Evolutionary conservation across 352 stramenopile species (phyloP).

Genomic region (Hyaloperonospora arabidopsidis): DNA sequence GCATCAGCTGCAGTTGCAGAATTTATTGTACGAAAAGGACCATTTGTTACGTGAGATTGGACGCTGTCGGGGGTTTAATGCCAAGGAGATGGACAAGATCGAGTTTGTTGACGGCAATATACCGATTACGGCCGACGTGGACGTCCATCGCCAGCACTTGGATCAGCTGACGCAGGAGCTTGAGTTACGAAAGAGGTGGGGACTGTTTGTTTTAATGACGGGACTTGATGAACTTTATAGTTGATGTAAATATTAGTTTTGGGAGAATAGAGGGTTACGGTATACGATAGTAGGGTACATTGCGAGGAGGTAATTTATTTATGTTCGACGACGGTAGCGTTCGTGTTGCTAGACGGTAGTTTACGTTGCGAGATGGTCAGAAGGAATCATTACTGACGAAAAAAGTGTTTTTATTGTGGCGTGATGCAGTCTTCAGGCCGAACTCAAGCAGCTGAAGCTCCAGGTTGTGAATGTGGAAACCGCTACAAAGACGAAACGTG

Average conservation of each 20-base stretch:
- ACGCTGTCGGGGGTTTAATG: slow-evolving; percentile 60
- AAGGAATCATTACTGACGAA: slow-evolving; percentile 1
- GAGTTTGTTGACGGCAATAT: slow-evolving; percentile 46
- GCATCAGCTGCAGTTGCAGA: slow-evolving; percentile 74
- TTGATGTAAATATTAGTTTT: too few relatives aligned
- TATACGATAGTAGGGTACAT: too few relatives aligned
- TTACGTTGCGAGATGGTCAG: too few relatives aligned
- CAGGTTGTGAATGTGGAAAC: slow-evolving; percentile 55
- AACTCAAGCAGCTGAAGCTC: slow-evolving; percentile 55
- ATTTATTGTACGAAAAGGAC: slow-evolving; percentile 79
- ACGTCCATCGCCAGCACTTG: slow-evolving; percentile 52
- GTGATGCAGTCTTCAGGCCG: slow-evolving; percentile 33
- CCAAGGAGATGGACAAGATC: slow-evolving; percentile 78
- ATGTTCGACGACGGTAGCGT: too few relatives aligned
- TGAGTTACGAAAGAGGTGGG: slow-evolving; percentile 46
- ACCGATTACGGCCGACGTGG: slow-evolving; percentile 47
- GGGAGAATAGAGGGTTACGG: too few relatives aligned
- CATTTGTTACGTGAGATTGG: slow-evolving; percentile 71
- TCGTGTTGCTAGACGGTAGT: too few relatives aligned
- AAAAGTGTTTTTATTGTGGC: not conserved
- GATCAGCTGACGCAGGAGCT: slow-evolving; percentile 63
- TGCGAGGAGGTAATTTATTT: too few relatives aligned
- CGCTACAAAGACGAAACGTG: slow-evolving; percentile 47
- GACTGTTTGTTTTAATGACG: too few relatives aligned
- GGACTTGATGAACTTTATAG: too few relatives aligned